A percentile compares a stretch with the other conserved stretches of the same genome.
Evolutionary conservation across 2,329 filamentous ascomycete genomes (phyloP).

Genomic region (Trichoderma koningii): DNA sequence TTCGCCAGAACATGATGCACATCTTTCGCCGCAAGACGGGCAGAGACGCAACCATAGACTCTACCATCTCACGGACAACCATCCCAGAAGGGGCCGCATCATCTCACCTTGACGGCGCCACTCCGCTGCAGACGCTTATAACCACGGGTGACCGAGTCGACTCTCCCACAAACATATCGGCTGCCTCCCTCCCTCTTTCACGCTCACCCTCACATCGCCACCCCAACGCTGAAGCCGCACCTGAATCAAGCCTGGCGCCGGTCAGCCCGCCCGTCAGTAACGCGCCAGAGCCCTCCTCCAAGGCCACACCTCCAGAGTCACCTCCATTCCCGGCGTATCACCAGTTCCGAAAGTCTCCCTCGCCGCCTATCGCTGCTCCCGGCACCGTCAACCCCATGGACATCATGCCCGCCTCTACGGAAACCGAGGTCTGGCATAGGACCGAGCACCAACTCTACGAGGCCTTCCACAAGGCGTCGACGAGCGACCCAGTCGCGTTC

Average conservation of each 20-base stretch:
- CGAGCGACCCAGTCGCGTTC: conserved; percentile 20
- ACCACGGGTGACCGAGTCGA: conserved; percentile 24
- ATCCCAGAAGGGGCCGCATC: not conserved
- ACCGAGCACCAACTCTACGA: conserved; percentile 43
- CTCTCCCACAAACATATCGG: conserved; percentile 27
- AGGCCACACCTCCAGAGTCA: conserved; percentile 36
- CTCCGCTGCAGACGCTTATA: conserved; percentile 27
- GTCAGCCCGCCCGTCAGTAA: conserved; percentile 10
- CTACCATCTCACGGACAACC: conserved; percentile 28
- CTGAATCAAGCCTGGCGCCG: conserved; percentile 11
- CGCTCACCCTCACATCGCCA: conserved; percentile 18
- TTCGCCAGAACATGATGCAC: conserved; percentile 42
- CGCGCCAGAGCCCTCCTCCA: conserved; percentile 29
- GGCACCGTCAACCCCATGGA: conserved; percentile 58
- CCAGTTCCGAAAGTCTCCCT: conserved; percentile 35
- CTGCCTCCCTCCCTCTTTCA: conserved; percentile 20
- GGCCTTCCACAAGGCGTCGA: conserved; percentile 36
- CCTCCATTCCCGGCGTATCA: conserved; percentile 30
- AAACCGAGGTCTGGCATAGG: conserved; percentile 43
- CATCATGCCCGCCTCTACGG: conserved; percentile 50
- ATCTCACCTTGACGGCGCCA: conserved; percentile 14
- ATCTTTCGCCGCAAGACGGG: conserved; percentile 42
- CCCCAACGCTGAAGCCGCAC: conserved; percentile 23
- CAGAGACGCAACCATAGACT: conserved; percentile 37
- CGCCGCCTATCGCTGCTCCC: conserved; percentile 42